These are phyloP conservation scores for Wallacemonas collosoma DNA, from an alignment of 208 protist species.

Conservation along the genomic window DNA sequence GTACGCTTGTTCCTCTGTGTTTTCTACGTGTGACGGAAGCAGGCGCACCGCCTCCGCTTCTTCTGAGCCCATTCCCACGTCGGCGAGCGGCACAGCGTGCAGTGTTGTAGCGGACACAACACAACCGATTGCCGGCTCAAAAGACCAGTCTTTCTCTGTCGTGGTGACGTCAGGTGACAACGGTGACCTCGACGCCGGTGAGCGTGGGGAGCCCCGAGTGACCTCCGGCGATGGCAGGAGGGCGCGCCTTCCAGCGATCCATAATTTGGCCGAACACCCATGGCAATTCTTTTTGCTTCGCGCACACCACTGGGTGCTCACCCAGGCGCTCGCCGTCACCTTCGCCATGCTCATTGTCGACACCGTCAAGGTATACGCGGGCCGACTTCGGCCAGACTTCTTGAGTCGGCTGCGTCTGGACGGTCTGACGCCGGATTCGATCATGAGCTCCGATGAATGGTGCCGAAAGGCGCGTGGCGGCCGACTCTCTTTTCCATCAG, in stretches of 20 bases:
- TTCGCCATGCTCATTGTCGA: constrained; percentile 51
- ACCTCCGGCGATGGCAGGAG: not conserved
- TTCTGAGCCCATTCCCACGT: too few relatives aligned
- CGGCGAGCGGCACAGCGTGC: not conserved
- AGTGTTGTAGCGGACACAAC: not conserved
- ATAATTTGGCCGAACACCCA: not conserved
- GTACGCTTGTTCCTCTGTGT: not conserved
- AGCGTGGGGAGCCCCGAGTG: not conserved
- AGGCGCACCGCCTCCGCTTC: not conserved
- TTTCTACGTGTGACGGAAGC: not conserved
- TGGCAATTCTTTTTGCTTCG: constrained; percentile 28
- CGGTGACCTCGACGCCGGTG: constrained; percentile 8
- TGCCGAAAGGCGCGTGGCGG: constrained; percentile 38
- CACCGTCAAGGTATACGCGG: constrained; percentile 60
- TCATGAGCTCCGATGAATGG: constrained; percentile 6
- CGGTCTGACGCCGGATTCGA: constrained; percentile 16
- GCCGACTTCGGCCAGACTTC: constrained; percentile 68
- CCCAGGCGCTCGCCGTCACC: constrained; percentile 47
- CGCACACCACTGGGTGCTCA: constrained; percentile 58
- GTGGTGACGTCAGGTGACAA: not conserved
- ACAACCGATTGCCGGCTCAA: not conserved
- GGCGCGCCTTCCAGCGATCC: not conserved
- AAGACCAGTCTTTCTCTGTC: not conserved
- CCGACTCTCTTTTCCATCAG: constrained; percentile 49
- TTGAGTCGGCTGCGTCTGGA: constrained; percentile 37